phyloP scores from a whole-genome alignment of 1,284 basidiomycete species.

The Cutaneotrichosporon dermatis region DNA sequence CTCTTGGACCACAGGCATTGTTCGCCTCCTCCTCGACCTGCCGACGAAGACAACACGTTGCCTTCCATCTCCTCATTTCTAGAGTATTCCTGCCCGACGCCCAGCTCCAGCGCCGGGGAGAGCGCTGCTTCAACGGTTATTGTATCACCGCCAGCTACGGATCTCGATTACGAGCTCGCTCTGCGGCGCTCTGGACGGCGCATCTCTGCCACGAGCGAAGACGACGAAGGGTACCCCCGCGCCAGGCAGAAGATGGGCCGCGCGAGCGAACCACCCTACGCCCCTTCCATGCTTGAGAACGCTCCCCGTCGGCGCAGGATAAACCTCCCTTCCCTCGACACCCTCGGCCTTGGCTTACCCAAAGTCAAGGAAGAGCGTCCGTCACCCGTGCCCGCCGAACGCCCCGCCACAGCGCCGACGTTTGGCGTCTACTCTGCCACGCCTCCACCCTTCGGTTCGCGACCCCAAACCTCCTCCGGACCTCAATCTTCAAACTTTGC shows the following conservation, averaged over 20 bases:
- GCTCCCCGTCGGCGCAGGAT: neutral
- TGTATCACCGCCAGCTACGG: neutral
- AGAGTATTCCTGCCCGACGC: neutral
- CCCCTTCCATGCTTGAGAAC: neutral
- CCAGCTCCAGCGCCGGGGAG: neutral
- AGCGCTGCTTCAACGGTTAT: neutral
- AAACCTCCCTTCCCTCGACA: conserved; percentile 34
- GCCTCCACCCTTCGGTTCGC: neutral
- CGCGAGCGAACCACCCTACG: neutral
- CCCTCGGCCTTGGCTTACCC: conserved; percentile 34
- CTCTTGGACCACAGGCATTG: too few relatives aligned
- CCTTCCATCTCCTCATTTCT: too few relatives aligned
- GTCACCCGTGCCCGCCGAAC: conserved; percentile 3
- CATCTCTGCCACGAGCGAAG: conserved; percentile 1
- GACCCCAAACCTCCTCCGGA: neutral
- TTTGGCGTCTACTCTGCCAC: conserved; percentile 6
- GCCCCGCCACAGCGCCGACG: conserved; percentile 29
- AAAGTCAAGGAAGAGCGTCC: conserved; percentile 18
- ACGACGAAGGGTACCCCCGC: neutral
- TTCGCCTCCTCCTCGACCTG: too few relatives aligned
- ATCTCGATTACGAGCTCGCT: neutral
- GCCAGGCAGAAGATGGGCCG: neutral
- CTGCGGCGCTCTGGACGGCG: neutral
- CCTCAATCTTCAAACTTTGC: neutral
- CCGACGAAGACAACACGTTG: too few relatives aligned